A percentile compares a stretch with the other conserved stretches of the same genome.
Conservation (phyloP, 495 filamentous ascomycete genomes). For the Aspergillus baeticus region DNA sequence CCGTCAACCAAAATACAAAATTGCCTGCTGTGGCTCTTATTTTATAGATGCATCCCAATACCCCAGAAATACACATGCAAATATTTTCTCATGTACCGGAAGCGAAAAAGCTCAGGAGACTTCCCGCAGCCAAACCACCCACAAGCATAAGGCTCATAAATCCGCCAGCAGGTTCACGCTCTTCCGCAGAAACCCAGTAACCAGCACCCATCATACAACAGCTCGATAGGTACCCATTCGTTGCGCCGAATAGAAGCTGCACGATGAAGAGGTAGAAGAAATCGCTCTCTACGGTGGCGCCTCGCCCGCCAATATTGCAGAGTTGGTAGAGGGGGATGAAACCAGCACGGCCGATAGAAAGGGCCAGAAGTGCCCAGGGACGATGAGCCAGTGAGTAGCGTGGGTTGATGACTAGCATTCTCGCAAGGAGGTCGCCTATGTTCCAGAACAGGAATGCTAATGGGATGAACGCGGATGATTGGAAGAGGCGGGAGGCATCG, state of each 20-base stretch:
- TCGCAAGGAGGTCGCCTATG: constrained; percentile 75
- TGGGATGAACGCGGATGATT: constrained; percentile 78
- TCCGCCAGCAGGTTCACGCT: constrained; percentile 84
- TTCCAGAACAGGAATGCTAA: constrained; percentile 95
- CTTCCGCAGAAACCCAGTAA: constrained; percentile 71
- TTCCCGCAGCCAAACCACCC: constrained; percentile 77
- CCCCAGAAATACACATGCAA: neutral
- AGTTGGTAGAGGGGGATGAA: constrained; percentile 87
- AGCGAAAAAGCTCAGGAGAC: constrained; percentile 81
- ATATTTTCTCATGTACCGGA: constrained; percentile 33
- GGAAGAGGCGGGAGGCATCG: constrained; percentile 58
- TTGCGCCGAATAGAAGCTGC: constrained; percentile 77
- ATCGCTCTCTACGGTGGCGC: constrained; percentile 73
- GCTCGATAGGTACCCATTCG: constrained; percentile 82
- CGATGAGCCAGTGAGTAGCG: constrained; percentile 57
- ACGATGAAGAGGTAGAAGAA: constrained; percentile 83
- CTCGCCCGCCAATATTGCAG: constrained; percentile 75
- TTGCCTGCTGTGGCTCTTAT: too few species aligned
- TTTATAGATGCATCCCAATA: too few species aligned
- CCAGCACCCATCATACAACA: constrained; percentile 88
- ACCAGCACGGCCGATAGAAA: constrained; percentile 58
- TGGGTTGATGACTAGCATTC: constrained; percentile 67
- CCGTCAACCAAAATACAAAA: too few species aligned
- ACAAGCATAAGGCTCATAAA: constrained; percentile 93
- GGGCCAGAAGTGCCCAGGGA: constrained; percentile 61